phyloP scores from a whole-genome alignment of 225 moss, liverwort and hornwort species.

The Thuidium tamariscinum region DNA sequence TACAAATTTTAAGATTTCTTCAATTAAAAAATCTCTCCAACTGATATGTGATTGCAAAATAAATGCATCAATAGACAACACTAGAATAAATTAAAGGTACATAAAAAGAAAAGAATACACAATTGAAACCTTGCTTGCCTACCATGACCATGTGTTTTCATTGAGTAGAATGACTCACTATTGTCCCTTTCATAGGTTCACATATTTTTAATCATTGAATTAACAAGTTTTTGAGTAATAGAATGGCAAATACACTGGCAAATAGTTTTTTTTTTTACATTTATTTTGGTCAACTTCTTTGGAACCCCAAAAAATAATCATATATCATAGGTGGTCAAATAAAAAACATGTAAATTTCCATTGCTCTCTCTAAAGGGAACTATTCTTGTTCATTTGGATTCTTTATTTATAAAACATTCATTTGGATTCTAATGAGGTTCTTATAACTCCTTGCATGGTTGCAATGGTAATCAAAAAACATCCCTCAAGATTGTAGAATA shows the following conservation, averaged over 20 bases:
- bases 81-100: too few species aligned
- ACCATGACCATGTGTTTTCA: not conserved
- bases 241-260: not conserved
- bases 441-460: too few species aligned
- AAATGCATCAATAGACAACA: too few species aligned
- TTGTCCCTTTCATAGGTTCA: not conserved
- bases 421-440: too few species aligned
- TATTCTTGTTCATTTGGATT: too few species aligned
- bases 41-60: not conserved
- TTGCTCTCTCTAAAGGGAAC: too few species aligned
- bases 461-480: too few species aligned
- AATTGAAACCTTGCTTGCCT: not conserved
- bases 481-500: not conserved
- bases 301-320: not conserved
- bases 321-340: not conserved
- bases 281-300: fast-evolving
- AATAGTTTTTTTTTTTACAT: not conserved
- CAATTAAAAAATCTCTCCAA: too few species aligned
- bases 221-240: not conserved
- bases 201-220: not conserved
- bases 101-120: not conserved
- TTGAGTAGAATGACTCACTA: fast-evolving
- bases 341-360: not conserved
- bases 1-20: too few species aligned
- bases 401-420: too few species aligned